phyloP scores from a whole-genome alignment of 202 grass and related monocot species.

The Zoysia matrella region DNA sequence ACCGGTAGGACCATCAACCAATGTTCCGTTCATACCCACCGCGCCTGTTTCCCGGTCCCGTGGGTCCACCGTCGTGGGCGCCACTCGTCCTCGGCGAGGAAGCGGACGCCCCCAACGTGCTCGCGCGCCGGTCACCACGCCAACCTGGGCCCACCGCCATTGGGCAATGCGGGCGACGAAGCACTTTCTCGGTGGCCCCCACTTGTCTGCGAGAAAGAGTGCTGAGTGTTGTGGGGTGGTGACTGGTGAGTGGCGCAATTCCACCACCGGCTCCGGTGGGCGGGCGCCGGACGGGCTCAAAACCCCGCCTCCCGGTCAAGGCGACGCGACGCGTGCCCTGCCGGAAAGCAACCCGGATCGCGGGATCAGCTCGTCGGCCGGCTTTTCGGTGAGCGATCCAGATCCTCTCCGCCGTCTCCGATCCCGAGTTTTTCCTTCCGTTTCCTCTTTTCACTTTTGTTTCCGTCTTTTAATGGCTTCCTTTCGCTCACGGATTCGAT shows the following conservation, averaged over 20 bases:
- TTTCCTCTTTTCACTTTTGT: neutral
- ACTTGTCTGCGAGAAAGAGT: neutral
- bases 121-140: neutral
- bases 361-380: neutral
- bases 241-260: neutral
- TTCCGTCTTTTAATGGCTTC: too few species aligned
- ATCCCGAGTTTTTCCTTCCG: neutral
- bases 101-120: neutral
- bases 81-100: neutral
- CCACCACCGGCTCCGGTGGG: constrained; percentile 9
- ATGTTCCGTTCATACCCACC: neutral
- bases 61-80: neutral
- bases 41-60: neutral
- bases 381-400: constrained; percentile 37
- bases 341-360: neutral
- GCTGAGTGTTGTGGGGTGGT: neutral
- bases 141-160: neutral
- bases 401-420: constrained; percentile 32
- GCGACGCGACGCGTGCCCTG: neutral
- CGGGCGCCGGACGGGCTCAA: constrained; percentile 28
- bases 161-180: neutral
- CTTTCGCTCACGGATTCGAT: neutral
- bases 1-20: neutral
- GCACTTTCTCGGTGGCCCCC: neutral
- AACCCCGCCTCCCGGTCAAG: neutral